phyloP scores from a whole-genome alignment of 2,329 filamentous ascomycete species.

The Trichoderma sp. region DNA sequence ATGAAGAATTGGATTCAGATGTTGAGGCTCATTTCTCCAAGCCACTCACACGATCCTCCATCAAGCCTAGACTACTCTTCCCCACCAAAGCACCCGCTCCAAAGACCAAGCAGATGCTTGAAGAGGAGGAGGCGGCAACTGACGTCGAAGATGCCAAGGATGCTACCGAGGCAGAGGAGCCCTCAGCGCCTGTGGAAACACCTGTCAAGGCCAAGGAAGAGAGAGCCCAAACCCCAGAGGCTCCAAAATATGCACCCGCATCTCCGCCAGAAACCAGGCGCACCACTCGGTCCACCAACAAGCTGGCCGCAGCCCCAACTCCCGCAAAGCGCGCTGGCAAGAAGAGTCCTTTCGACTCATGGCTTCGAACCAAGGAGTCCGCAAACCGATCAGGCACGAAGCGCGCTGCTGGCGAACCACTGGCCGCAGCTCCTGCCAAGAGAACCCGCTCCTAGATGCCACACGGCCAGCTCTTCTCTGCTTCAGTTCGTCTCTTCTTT shows the following conservation, averaged over 20 bases:
- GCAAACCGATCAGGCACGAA: constrained; percentile 50
- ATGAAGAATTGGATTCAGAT: constrained; percentile 39
- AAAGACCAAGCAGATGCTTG: constrained; percentile 47
- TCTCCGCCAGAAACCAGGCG: constrained; percentile 65
- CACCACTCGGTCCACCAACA: constrained; percentile 58
- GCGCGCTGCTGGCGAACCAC: constrained; percentile 40
- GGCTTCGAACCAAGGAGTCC: constrained; percentile 64
- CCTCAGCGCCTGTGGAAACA: constrained; percentile 37
- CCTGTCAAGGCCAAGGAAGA: constrained; percentile 39
- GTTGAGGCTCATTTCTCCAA: constrained; percentile 39
- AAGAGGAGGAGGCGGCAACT: constrained; percentile 62
- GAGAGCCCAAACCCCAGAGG: constrained; percentile 51
- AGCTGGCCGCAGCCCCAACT: constrained; percentile 47
- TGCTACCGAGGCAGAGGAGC: constrained; percentile 38
- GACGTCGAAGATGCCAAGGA: constrained; percentile 63
- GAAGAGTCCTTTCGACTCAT: constrained; percentile 66
- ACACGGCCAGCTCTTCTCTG: background rate
- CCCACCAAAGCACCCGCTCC: constrained; percentile 43
- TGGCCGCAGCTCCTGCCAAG: constrained; percentile 38
- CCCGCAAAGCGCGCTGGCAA: constrained; percentile 44
- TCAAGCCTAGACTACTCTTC: constrained; percentile 74
- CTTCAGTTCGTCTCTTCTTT: constrained; percentile 9
- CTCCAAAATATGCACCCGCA: constrained; percentile 57
- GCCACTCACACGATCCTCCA: constrained; percentile 65
- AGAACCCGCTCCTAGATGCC: constrained; percentile 39